These are phyloP conservation scores for Cordyceps farinosa DNA, from an alignment of 2,329 filamentous ascomycete genomes.

Conservation along the genomic window DNA sequence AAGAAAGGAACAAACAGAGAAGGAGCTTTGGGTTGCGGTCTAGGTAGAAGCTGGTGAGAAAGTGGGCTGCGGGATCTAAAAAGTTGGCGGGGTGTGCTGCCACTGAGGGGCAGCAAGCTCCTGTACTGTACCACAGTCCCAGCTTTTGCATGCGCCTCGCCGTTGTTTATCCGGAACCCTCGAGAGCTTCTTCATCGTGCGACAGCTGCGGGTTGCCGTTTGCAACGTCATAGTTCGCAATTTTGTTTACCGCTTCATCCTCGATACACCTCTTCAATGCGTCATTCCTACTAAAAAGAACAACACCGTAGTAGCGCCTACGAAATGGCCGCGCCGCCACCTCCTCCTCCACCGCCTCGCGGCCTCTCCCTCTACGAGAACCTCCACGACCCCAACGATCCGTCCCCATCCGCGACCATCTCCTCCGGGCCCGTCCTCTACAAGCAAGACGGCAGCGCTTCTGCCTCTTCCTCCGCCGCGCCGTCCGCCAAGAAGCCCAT, in stretches of 20 bases:
- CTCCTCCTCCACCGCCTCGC: slow-evolving; percentile 41
- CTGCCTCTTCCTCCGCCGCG: slow-evolving; percentile 42
- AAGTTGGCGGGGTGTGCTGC: slow-evolving; percentile 32
- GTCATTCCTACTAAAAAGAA: too few relatives aligned
- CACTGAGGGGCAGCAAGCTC: slow-evolving; percentile 30
- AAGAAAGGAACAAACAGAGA: slow-evolving; percentile 9
- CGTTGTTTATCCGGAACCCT: slow-evolving; percentile 29
- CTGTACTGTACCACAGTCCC: background rate
- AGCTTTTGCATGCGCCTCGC: slow-evolving; percentile 13
- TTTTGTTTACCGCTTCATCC: background rate
- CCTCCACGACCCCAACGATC: slow-evolving; percentile 62
- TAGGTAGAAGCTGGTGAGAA: background rate
- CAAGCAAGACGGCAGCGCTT: slow-evolving; percentile 40
- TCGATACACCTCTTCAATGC: background rate
- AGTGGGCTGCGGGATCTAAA: slow-evolving; percentile 19
- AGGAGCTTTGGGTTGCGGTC: slow-evolving; percentile 17
- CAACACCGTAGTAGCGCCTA: too few relatives aligned
- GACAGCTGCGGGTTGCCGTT: background rate
- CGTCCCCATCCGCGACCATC: slow-evolving; percentile 56
- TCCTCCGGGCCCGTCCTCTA: slow-evolving; percentile 74
- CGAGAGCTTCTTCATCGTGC: slow-evolving; percentile 14
- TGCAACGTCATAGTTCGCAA: background rate
- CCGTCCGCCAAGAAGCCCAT: slow-evolving; percentile 55
- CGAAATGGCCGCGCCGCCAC: slow-evolving; percentile 30
- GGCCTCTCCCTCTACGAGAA: slow-evolving; percentile 80